Evolutionary conservation across 2,329 filamentous ascomycete species (phyloP).

Genomic region (Arthrobotrys sphaeroides): DNA sequence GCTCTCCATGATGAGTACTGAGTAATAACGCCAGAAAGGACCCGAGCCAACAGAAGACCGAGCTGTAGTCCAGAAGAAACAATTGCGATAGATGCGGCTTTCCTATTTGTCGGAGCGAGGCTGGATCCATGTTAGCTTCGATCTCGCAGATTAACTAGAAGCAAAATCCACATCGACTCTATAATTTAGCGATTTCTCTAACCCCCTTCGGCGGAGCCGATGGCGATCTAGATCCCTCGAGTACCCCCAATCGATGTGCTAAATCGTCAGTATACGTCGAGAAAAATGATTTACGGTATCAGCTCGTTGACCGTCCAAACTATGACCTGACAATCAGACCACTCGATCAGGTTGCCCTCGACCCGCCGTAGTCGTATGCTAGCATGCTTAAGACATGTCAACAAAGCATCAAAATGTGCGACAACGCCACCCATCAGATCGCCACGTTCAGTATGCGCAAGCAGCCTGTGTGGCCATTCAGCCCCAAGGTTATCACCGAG

Average conservation of each 20-base stretch:
- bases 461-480: neutral
- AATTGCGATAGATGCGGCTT: constrained; percentile 76
- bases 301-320: neutral
- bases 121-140: constrained; percentile 19
- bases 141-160: neutral
- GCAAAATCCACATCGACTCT: neutral
- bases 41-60: constrained; percentile 77
- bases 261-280: neutral
- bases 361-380: neutral
- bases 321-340: constrained; percentile 15
- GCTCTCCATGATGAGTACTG: constrained; percentile 78
- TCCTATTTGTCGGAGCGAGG: constrained; percentile 74
- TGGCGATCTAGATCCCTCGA: neutral
- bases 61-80: constrained; percentile 79
- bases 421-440: constrained; percentile 4
- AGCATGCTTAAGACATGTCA: neutral
- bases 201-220: neutral
- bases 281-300: neutral
- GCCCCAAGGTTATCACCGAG: neutral
- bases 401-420: neutral
- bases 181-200: neutral
- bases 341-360: neutral
- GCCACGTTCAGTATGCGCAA: neutral
- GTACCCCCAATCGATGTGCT: neutral
- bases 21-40: constrained; percentile 78